Evolutionary conservation across 2,329 filamentous ascomycete genomes (phyloP).

Genomic region (Fusarium continuum): DNA sequence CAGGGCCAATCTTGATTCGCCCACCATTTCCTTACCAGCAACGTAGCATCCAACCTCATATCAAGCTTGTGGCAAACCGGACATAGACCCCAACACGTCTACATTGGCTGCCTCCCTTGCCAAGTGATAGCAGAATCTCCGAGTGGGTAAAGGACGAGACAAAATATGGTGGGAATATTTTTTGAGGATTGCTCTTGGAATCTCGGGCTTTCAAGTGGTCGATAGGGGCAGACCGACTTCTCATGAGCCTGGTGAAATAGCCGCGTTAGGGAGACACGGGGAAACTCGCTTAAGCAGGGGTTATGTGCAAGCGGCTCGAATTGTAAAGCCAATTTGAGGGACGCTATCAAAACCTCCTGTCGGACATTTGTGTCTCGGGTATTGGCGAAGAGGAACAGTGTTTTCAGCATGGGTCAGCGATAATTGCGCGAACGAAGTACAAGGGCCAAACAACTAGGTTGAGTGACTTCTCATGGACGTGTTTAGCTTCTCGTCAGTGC

Average conservation of each 20-base stretch:
- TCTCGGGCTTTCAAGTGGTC: neutral
- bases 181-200: neutral
- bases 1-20: conserved; percentile 26
- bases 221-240: conserved; percentile 11
- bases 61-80: conserved; percentile 37
- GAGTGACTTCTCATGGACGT: neutral
- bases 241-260: conserved; percentile 17
- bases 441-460: conserved; percentile 1
- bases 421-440: conserved; percentile 21
- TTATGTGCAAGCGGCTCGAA: conserved; percentile 20
- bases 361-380: conserved; percentile 31
- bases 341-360: conserved; percentile 23
- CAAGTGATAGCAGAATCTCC: conserved; percentile 5
- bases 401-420: conserved; percentile 18
- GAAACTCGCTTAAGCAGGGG: conserved; percentile 22
- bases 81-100: conserved; percentile 31
- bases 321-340: conserved; percentile 9
- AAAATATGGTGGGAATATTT: neutral
- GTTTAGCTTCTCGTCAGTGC: neutral
- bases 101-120: conserved; percentile 24
- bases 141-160: neutral
- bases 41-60: conserved; percentile 38
- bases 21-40: conserved; percentile 28
- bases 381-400: conserved; percentile 25
- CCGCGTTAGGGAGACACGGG: conserved; percentile 12